phyloP scores from a whole-genome alignment of 1,284 basidiomycete genomes.

The Porphyrellus sp. region DNA sequence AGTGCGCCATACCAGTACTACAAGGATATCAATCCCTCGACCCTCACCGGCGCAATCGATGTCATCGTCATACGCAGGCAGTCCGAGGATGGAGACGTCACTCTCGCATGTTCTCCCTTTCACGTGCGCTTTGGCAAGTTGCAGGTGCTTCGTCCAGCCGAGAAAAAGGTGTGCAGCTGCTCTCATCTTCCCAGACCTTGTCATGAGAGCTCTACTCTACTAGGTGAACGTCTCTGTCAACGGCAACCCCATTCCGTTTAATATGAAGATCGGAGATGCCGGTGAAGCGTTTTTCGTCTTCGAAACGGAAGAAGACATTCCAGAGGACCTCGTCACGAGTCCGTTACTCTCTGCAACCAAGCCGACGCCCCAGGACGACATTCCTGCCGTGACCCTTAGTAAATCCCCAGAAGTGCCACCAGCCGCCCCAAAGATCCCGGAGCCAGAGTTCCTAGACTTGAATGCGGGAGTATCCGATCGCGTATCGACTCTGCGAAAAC shows the following conservation, averaged over 20 bases:
- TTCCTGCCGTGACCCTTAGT: constrained; percentile 22
- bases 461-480: constrained; percentile 21
- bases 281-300: constrained; percentile 99
- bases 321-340: constrained; percentile 90
- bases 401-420: constrained; percentile 15
- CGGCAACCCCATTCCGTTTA: constrained; percentile 80
- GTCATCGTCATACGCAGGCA: constrained; percentile 88
- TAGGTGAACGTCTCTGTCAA: constrained; percentile 84
- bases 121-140: constrained; percentile 99
- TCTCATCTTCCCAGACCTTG: neutral
- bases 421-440: constrained; percentile 35
- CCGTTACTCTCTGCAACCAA: constrained; percentile 75
- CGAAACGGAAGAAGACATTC: constrained; percentile 93
- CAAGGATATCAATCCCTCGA: constrained; percentile 90
- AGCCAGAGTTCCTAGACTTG: constrained; percentile 34
- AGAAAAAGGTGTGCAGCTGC: constrained; percentile 73
- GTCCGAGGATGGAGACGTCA: constrained; percentile 58
- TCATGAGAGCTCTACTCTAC: neutral
- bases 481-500: constrained; percentile 18
- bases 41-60: constrained; percentile 94
- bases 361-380: constrained; percentile 37
- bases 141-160: constrained; percentile 90
- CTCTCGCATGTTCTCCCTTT: constrained; percentile 92
- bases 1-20: constrained; percentile 83
- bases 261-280: constrained; percentile 98